Evolutionary conservation across 768 basidiomycete species (phyloP).

Genomic region (Pisolithus orientalis): DNA sequence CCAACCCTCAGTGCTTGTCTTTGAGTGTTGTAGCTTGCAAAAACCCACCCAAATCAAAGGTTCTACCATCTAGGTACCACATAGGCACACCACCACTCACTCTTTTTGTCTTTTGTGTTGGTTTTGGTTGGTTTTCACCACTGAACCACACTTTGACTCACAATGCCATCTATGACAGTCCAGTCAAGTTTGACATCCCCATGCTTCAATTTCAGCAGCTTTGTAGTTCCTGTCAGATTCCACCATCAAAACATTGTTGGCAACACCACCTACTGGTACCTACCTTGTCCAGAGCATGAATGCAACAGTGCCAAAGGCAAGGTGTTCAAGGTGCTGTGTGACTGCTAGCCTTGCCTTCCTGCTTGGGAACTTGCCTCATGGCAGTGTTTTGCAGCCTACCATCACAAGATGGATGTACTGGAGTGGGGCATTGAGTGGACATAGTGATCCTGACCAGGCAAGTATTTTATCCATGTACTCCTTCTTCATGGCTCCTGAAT

Average conservation of each 20-base stretch:
- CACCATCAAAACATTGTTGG: background rate
- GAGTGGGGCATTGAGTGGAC: background rate
- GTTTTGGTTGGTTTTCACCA: no score
- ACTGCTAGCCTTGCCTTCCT: background rate
- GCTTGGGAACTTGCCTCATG: background rate
- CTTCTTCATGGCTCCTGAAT: slow-evolving; percentile 23
- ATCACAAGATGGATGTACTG: background rate
- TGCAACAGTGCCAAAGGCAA: no score
- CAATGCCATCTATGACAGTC: background rate
- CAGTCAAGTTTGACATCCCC: slow-evolving; percentile 14
- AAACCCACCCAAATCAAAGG: no score
- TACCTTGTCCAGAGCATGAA: no score
- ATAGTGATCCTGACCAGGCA: background rate
- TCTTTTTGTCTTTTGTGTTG: no score
- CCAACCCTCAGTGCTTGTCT: no score
- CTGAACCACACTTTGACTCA: no score
- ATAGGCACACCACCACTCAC: no score
- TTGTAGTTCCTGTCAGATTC: slow-evolving; percentile 24
- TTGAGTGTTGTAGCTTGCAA: no score
- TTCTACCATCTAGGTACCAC: no score
- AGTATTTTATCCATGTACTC: background rate
- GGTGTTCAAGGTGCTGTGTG: background rate
- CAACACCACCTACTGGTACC: no score
- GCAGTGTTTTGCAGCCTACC: background rate
- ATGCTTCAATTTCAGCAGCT: slow-evolving; percentile 20